phyloP scores from a whole-genome alignment of 2,329 filamentous ascomycete genomes.

The Penicillium sp. region DNA sequence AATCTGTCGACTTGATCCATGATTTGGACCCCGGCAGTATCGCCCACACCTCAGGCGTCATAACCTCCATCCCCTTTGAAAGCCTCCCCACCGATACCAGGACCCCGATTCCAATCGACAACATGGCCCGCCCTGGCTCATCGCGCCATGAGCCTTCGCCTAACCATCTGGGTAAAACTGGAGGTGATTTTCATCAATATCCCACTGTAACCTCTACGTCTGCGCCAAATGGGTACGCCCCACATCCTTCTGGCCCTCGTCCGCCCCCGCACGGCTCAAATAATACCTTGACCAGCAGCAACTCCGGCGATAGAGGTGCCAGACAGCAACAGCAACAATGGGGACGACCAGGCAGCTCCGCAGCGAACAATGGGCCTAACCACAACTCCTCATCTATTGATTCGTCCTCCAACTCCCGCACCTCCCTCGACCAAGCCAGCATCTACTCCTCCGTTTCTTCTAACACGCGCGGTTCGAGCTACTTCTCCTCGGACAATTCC shows the following conservation, averaged over 20 bases:
- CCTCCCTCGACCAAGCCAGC: constrained; percentile 65
- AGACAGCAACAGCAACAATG: constrained; percentile 78
- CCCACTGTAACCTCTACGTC: constrained; percentile 65
- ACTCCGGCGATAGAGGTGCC: constrained; percentile 66
- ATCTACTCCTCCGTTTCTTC: constrained; percentile 62
- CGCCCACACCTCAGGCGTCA: constrained; percentile 75
- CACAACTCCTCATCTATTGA: constrained; percentile 59
- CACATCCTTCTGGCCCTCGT: constrained; percentile 62
- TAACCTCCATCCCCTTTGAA: constrained; percentile 87
- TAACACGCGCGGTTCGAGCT: constrained; percentile 55
- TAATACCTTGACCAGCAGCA: constrained; percentile 68
- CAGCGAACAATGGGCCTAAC: constrained; percentile 53
- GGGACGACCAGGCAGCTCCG: constrained; percentile 62
- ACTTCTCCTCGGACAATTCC: constrained; percentile 57
- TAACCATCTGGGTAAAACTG: constrained; percentile 77
- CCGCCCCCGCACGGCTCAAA: constrained; percentile 57
- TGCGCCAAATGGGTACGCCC: constrained; percentile 49
- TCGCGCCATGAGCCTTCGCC: constrained; percentile 71
- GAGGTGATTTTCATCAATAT: constrained; percentile 85
- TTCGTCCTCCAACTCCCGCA: constrained; percentile 55
- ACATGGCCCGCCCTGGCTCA: constrained; percentile 64
- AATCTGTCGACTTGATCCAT: constrained; percentile 68
- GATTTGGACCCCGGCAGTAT: constrained; percentile 62
- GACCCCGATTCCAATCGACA: constrained; percentile 71
- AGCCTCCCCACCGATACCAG: constrained; percentile 63